Evolutionary conservation across 2,329 filamentous ascomycete genomes (phyloP).

Genomic region (Cercospora sp.): DNA sequence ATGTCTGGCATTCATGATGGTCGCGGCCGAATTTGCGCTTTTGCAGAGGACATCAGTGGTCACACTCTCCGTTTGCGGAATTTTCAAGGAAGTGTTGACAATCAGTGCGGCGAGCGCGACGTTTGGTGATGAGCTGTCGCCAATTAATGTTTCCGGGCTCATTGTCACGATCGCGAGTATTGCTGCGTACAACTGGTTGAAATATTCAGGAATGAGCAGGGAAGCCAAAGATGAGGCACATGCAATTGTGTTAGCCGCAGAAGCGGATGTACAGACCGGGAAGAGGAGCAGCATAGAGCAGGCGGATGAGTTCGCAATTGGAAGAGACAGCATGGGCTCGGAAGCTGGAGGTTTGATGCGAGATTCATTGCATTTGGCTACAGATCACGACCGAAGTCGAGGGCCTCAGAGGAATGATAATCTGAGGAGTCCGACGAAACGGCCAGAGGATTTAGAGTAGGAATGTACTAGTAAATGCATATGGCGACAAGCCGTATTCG

Average conservation of each 20-base stretch:
- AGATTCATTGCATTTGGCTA: constrained; percentile 24
- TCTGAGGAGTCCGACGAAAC: constrained; percentile 44
- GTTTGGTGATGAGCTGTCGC: constrained; percentile 83
- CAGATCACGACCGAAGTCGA: constrained; percentile 17
- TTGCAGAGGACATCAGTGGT: constrained; percentile 94
- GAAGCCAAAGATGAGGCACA: constrained; percentile 62
- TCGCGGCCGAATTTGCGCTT: constrained; percentile 90
- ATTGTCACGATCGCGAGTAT: constrained; percentile 85
- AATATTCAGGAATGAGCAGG: constrained; percentile 82
- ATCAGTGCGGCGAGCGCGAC: constrained; percentile 84
- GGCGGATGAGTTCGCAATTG: constrained; percentile 23
- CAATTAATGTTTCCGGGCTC: constrained; percentile 83
- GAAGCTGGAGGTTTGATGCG: constrained; percentile 31
- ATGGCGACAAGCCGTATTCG: not conserved
- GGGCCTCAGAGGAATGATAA: constrained; percentile 2
- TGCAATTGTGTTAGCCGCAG: constrained; percentile 41
- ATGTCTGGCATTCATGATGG: constrained; percentile 92
- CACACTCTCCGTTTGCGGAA: constrained; percentile 92
- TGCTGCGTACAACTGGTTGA: constrained; percentile 88
- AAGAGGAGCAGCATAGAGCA: constrained; percentile 14
- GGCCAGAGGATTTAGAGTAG: constrained; percentile 48
- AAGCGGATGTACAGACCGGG: constrained; percentile 27
- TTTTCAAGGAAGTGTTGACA: constrained; percentile 98
- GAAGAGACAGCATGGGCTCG: constrained; percentile 33
- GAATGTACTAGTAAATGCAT: constrained; percentile 6